Conservation (phyloP, 768 basidiomycete genomes). For the Clitopilus passeckerianus region DNA sequence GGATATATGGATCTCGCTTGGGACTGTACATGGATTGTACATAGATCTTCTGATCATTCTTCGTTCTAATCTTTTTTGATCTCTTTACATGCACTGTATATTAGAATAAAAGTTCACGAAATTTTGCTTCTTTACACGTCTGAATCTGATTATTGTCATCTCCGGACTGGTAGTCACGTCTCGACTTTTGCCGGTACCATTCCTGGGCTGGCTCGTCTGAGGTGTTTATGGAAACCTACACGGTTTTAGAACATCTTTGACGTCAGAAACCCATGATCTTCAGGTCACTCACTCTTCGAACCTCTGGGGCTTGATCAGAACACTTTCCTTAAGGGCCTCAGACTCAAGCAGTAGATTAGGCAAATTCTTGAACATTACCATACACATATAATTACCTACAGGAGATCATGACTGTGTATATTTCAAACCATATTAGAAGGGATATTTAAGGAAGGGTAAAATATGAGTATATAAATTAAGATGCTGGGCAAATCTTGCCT, state of each 20-base stretch:
- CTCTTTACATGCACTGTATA: neutral
- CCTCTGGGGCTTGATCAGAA: neutral
- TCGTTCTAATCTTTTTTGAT: neutral
- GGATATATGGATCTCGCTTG: neutral
- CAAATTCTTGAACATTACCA: too few species aligned
- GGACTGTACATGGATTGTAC: neutral
- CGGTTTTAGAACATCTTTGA: neutral
- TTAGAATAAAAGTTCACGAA: neutral
- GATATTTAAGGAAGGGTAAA: too few species aligned
- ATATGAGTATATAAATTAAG: neutral
- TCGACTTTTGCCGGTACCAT: too few species aligned
- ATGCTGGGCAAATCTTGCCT: neutral
- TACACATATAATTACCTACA: too few species aligned
- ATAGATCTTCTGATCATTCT: neutral
- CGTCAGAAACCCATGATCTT: slow-evolving; percentile 15
- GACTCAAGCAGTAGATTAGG: neutral
- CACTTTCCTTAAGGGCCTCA: neutral
- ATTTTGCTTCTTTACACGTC: slow-evolving; percentile 3
- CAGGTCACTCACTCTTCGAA: slow-evolving; percentile 4
- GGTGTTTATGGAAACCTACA: too few species aligned
- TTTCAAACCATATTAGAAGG: too few species aligned
- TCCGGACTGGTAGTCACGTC: too few species aligned
- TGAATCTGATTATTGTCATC: neutral
- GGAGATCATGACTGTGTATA: too few species aligned
- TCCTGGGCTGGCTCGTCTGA: too few species aligned